These are phyloP conservation scores for Prunus campanulata DNA, from an alignment of 306 rosid species.

Conservation along the genomic window DNA sequence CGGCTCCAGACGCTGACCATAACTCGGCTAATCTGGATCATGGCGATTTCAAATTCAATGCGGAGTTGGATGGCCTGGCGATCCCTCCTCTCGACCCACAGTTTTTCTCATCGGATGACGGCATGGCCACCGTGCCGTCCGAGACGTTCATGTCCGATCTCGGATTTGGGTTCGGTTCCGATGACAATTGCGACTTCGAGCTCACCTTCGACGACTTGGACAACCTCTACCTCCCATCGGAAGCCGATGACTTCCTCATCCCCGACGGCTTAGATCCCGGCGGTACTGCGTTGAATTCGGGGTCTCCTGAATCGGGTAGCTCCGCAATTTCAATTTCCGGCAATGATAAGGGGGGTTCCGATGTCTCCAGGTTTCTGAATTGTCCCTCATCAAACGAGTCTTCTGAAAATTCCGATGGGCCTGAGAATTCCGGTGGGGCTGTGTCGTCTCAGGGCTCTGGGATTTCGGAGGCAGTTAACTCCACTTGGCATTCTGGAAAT, in stretches of 20 bases:
- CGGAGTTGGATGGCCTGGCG: conserved; percentile 41
- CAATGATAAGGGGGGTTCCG: conserved; percentile 7
- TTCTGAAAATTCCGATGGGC: conserved; percentile 35
- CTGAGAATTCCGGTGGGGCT: conserved; percentile 37
- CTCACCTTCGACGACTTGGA: conserved; percentile 74
- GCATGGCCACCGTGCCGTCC: background rate
- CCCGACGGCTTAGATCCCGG: conserved; percentile 36
- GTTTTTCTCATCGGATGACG: conserved; percentile 30
- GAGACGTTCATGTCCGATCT: conserved; percentile 44
- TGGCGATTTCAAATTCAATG: conserved; percentile 31
- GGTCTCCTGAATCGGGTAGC: conserved; percentile 38
- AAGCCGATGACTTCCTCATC: conserved; percentile 53
- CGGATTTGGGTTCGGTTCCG: conserved; percentile 39
- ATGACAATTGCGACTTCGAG: conserved; percentile 47
- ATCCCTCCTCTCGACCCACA: conserved; percentile 60
- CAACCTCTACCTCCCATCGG: conserved; percentile 48
- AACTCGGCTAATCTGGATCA: conserved; percentile 19
- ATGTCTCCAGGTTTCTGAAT: conserved; percentile 44
- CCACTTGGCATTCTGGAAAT: conserved; percentile 34
- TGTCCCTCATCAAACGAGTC: conserved; percentile 20
- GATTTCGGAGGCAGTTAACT: conserved; percentile 37
- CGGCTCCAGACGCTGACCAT: background rate
- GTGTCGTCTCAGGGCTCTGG: conserved; percentile 79
- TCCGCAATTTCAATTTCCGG: conserved; percentile 31
- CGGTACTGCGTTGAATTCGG: conserved; percentile 1